A percentile compares a stretch with the other conserved stretches of the same genome.
Evolutionary conservation across 495 filamentous ascomycete species (phyloP).

Genomic region (Filosporella fistucella): DNA sequence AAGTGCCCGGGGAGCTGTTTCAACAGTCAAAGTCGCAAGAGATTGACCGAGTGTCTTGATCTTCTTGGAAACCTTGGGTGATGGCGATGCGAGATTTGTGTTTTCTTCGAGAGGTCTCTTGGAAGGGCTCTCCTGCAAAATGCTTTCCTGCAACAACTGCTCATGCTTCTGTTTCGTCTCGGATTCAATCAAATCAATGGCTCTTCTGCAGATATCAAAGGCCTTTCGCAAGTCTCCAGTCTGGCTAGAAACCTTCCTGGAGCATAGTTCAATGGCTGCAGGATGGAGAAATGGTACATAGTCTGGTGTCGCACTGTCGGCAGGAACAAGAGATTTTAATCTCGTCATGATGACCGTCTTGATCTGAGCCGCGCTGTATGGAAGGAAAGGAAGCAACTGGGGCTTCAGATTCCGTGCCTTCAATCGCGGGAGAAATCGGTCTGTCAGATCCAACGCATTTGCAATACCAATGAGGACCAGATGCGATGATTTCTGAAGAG

Average conservation of each 20-base stretch:
- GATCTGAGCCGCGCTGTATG: constrained; percentile 89
- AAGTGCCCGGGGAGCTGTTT: constrained; percentile 83
- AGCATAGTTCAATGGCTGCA: constrained; percentile 85
- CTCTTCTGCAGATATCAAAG: constrained; percentile 87
- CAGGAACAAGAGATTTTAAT: constrained; percentile 64
- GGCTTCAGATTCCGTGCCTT: constrained; percentile 91
- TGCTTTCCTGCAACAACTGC: constrained; percentile 44
- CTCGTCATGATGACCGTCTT: constrained; percentile 79
- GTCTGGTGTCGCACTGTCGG: constrained; percentile 40
- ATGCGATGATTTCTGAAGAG: constrained; percentile 68
- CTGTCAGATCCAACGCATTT: constrained; percentile 92
- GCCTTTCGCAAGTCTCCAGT: constrained; percentile 93
- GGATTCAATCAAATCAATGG: constrained; percentile 82
- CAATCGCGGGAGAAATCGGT: constrained; percentile 88
- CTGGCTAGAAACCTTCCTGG: constrained; percentile 89
- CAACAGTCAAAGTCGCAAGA: constrained; percentile 53
- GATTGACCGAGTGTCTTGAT: constrained; percentile 35
- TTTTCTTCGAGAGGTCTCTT: constrained; percentile 63
- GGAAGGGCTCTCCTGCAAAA: constrained; percentile 41
- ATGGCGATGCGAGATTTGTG: constrained; percentile 61
- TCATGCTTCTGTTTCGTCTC: constrained; percentile 69
- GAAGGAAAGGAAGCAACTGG: constrained; percentile 83
- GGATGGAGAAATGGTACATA: constrained; percentile 88
- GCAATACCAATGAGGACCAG: constrained; percentile 89
- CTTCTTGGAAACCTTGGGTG: constrained; percentile 21